Percentiles rank a stretch among this genome's conserved stretches.
These are phyloP conservation scores for Verticillium zaregamsianum DNA, from an alignment of 2,329 filamentous ascomycete species.

Conservation along the genomic window DNA sequence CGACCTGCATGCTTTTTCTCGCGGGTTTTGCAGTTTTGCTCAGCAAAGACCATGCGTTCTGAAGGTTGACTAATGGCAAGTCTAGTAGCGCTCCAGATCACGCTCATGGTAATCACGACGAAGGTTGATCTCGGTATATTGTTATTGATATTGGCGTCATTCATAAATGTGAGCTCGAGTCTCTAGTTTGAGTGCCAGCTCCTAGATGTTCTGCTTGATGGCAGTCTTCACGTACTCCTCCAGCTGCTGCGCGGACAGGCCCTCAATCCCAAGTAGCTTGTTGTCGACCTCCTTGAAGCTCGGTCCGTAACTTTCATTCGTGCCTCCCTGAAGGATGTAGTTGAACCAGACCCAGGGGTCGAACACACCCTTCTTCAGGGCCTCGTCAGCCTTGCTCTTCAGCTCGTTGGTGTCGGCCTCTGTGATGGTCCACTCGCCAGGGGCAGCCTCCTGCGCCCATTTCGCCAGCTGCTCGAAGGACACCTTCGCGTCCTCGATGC, in stretches of 20 bases:
- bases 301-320: conserved; percentile 19
- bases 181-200: background rate
- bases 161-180: background rate
- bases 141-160: background rate
- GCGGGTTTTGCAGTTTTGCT: no score
- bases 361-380: background rate
- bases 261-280: conserved; percentile 38
- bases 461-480: conserved; percentile 44
- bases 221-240: background rate
- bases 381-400: background rate
- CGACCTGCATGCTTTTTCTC: no score
- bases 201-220: background rate
- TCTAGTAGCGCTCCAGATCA: no score
- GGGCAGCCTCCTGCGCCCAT: background rate
- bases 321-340: background rate
- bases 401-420: background rate
- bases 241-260: background rate
- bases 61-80: no score
- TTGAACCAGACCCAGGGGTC: background rate
- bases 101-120: no score
- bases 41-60: no score
- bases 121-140: background rate
- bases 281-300: conserved; percentile 35
- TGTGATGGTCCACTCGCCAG: background rate
- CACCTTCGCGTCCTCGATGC: conserved; percentile 43